Percentiles rank a stretch among this genome's conserved stretches.
Evolutionary conservation across 169 alveolate genomes (phyloP).

Genomic region (Besnoitia besnoiti): DNA sequence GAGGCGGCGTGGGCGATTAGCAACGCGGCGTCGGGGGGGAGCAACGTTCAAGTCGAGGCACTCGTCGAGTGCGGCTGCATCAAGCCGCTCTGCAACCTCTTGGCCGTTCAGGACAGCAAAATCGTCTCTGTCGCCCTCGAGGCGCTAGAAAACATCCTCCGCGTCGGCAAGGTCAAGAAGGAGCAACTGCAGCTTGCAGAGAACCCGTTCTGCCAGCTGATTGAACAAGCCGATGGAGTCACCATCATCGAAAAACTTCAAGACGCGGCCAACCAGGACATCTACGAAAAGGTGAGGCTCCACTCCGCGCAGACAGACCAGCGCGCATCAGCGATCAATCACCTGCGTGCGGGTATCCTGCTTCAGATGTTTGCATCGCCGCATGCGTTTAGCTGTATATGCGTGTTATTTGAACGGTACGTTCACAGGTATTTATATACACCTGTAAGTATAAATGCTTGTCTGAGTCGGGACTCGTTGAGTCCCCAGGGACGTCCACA

Average conservation of each 20-base stretch:
- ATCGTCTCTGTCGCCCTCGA: slow-evolving; percentile 89
- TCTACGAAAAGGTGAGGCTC: slow-evolving; percentile 58
- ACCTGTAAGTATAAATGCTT: too few species aligned
- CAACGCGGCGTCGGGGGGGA: slow-evolving; percentile 94
- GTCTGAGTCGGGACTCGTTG: too few species aligned
- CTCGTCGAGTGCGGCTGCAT: slow-evolving; percentile 93
- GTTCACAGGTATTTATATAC: too few species aligned
- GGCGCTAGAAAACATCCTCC: slow-evolving; percentile 92
- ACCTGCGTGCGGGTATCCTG: too few species aligned
- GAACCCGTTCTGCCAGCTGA: slow-evolving; percentile 48
- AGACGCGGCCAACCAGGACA: slow-evolving; percentile 68
- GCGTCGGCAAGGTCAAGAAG: slow-evolving; percentile 50
- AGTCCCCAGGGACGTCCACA: too few species aligned
- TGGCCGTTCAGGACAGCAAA: slow-evolving; percentile 90
- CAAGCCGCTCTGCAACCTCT: slow-evolving; percentile 86
- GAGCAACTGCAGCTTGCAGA: not conserved
- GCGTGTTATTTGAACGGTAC: too few species aligned
- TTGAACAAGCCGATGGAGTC: slow-evolving; percentile 69
- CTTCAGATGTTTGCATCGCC: too few species aligned
- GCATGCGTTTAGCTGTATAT: too few species aligned
- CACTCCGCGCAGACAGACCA: too few species aligned
- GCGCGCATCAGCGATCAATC: too few species aligned
- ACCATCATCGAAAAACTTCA: slow-evolving; percentile 67
- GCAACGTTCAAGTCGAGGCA: slow-evolving; percentile 80
- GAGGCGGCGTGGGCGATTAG: slow-evolving; percentile 99